phyloP scores from a whole-genome alignment of 768 basidiomycete genomes.

The Lactarius psammicola region DNA sequence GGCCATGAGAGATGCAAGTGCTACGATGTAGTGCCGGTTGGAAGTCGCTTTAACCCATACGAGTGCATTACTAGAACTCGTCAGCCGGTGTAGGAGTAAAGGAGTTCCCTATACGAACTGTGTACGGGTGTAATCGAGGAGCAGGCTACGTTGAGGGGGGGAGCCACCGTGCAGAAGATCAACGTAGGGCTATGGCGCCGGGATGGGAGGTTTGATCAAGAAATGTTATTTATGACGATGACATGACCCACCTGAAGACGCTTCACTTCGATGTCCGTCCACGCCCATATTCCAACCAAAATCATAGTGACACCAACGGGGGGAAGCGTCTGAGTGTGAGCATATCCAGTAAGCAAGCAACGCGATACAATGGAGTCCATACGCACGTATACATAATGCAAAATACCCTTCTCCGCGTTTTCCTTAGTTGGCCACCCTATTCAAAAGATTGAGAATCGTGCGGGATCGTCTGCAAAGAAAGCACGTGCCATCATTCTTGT shows the following conservation, averaged over 20 bases:
- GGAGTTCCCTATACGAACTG: slow-evolving; percentile 37
- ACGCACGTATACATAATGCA: slow-evolving; percentile 57
- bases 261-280: slow-evolving; percentile 58
- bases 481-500: slow-evolving; percentile 43
- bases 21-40: slow-evolving; percentile 53
- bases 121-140: slow-evolving; percentile 55
- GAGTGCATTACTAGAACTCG: slow-evolving; percentile 42
- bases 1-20: slow-evolving; percentile 48
- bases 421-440: slow-evolving; percentile 47
- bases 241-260: slow-evolving; percentile 47
- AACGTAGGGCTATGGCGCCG: slow-evolving; percentile 47
- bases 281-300: slow-evolving; percentile 52
- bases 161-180: slow-evolving; percentile 57
- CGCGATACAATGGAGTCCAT: background rate
- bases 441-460: slow-evolving; percentile 11
- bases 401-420: slow-evolving; percentile 37
- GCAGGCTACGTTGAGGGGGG: slow-evolving; percentile 49
- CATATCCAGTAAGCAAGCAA: background rate
- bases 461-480: background rate
- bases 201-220: slow-evolving; percentile 7
- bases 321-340: slow-evolving; percentile 45
- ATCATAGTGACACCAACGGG: slow-evolving; percentile 51
- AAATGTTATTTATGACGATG: background rate
- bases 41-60: slow-evolving; percentile 47
- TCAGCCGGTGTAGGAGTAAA: background rate